Base-by-base conservation (phyloP, 1,284 basidiomycete genomes). In the Cutaneotrichosporon daszewskae region DNA sequence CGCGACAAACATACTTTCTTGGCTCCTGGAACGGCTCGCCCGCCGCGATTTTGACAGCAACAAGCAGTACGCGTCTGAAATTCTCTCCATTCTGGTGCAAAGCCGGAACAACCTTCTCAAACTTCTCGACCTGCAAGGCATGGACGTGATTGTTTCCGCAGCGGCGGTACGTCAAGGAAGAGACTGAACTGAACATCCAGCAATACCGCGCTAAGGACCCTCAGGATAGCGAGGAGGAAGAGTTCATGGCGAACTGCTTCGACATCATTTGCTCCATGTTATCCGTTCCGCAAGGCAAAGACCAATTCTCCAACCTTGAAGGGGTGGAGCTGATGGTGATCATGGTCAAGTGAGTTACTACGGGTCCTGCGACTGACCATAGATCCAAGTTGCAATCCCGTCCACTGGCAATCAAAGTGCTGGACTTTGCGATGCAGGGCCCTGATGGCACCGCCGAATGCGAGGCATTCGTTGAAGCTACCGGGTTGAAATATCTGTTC, bases 171-270 rank as follows among this genome's bases (percentile, higher is more conserved):
- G 86, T 32, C 14, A 2, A 20, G 11, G 9, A 1, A 1, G 9
- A 13, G 1, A 16, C 19, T 42, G 11, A 16, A 23, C 38, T n/a
- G 3, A 25, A 24, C 13, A n/a, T 37, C 10, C 45, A 94, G 88
- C 82, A 85, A 79, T 97, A 84, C 63, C 82, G 91, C 37, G 80
- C 81, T 57, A 76, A 79, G 35, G 85, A 95, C 60, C 91, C 91
- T 0, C 71, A 72, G 0, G 84, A 89, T 54, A 79, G 83, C 5
- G 95, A 98, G 50, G 94, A 98, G 71, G 77, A 81, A 10, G 95
- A 98, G 66, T 97, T 90, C 68, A 90, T 97, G 86, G 94, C 97
- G 65, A 98, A 99, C 66, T 55, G 87, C 3, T 96, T 98, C 59
- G 87, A 96, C 67, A 73, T 83, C 0, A 69, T 98, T 18, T 97